phyloP scores from a whole-genome alignment of 2,329 filamentous ascomycete genomes.

The Diplodia intermedia region DNA sequence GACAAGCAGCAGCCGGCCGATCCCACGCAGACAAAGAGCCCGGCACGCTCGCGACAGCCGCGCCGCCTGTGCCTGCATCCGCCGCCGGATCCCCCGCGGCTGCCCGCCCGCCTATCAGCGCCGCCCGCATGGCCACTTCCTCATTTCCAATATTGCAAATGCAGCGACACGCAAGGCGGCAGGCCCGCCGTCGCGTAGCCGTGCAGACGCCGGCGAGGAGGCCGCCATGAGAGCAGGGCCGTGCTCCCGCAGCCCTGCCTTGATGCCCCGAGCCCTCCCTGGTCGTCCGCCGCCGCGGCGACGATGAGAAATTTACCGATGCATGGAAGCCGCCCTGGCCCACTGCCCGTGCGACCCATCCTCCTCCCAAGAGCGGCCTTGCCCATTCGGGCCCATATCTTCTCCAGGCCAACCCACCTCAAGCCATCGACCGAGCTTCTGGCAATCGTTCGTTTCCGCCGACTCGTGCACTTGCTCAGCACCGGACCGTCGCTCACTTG shows the following conservation, averaged over 20 bases:
- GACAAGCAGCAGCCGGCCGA: conserved; percentile 10
- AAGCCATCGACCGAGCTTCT: conserved; percentile 18
- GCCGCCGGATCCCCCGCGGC: conserved; percentile 15
- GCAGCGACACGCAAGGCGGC: conserved; percentile 26
- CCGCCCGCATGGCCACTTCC: conserved; percentile 1
- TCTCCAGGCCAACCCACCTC: conserved; percentile 15
- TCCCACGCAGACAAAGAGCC: conserved; percentile 10
- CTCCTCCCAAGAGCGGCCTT: conserved; percentile 7
- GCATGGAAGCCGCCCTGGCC: conserved; percentile 29
- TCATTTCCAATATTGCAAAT: conserved; percentile 24
- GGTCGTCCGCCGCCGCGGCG: conserved; percentile 10
- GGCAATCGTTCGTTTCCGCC: conserved; percentile 38
- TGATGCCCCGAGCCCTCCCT: conserved; percentile 8
- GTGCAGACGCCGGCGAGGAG: conserved; percentile 21
- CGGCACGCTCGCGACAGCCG: conserved; percentile 9
- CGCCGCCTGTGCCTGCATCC: conserved; percentile 16
- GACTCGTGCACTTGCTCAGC: conserved; percentile 27
- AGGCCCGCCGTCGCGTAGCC: conserved; percentile 3
- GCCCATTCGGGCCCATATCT: conserved; percentile 20
- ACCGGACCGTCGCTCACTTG: conserved; percentile 14
- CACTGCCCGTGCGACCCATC: conserved; percentile 12
- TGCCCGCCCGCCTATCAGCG: conserved; percentile 18
- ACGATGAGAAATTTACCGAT: conserved; percentile 30
- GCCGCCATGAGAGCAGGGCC: background rate
- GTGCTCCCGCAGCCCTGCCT: conserved; percentile 16